These are phyloP conservation scores for Phytophthora sojae DNA, from an alignment of 352 stramenopile genomes.

Conservation along the genomic window DNA sequence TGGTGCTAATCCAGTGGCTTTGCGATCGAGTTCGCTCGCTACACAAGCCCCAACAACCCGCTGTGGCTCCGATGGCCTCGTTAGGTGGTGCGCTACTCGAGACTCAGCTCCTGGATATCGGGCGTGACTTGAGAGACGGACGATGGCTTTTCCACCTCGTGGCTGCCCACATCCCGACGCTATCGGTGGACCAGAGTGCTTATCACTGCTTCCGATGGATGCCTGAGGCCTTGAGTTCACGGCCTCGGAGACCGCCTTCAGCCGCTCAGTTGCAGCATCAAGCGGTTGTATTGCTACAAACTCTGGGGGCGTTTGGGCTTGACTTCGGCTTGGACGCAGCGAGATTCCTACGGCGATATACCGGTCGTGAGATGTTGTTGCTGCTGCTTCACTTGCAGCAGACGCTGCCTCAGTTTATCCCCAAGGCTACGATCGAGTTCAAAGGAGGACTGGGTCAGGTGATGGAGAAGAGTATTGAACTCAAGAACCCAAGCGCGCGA, in stretches of 20 bases:
- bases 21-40: slow-evolving; percentile 66
- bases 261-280: slow-evolving; percentile 66
- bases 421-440: slow-evolving; percentile 95
- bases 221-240: slow-evolving; percentile 32
- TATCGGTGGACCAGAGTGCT: slow-evolving; percentile 67
- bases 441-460: slow-evolving; percentile 82
- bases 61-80: slow-evolving; percentile 2
- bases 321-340: slow-evolving; percentile 77
- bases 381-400: slow-evolving; percentile 92
- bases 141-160: slow-evolving; percentile 89
- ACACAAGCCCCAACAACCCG: slow-evolving; percentile 3
- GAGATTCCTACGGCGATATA: slow-evolving; percentile 66
- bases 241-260: slow-evolving; percentile 25
- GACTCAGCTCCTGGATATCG: slow-evolving; percentile 64
- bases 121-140: slow-evolving; percentile 70
- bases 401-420: slow-evolving; percentile 91
- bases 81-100: slow-evolving; percentile 17
- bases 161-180: slow-evolving; percentile 86
- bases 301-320: slow-evolving; percentile 71
- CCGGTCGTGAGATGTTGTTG: slow-evolving; percentile 79
- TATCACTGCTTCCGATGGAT: slow-evolving; percentile 75
- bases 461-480: slow-evolving; percentile 94
- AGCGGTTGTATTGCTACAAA: slow-evolving; percentile 60
- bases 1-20: slow-evolving; percentile 93
- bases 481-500: slow-evolving; percentile 90